Percentiles rank a stretch among this genome's conserved stretches.
These are phyloP conservation scores for Phytopythium cucurbitacearum DNA, from an alignment of 352 stramenopile genomes.

Conservation along the genomic window DNA sequence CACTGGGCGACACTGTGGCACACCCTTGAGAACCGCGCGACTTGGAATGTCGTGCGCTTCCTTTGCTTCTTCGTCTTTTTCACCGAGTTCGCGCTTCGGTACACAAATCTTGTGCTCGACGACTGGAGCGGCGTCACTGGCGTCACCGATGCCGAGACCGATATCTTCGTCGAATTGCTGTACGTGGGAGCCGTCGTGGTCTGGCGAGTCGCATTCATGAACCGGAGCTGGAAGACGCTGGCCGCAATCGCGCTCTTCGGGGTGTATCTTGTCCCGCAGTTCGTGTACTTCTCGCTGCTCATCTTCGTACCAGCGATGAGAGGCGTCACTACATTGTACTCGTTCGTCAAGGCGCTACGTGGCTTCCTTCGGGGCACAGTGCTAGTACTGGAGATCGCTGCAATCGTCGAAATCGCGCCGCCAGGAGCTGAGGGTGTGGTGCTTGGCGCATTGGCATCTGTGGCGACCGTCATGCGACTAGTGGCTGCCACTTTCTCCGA, in stretches of 20 bases:
- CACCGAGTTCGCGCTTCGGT: conserved; percentile 40
- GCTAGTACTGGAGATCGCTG: conserved; percentile 32
- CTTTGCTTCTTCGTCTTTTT: conserved; percentile 45
- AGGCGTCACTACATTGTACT: conserved; percentile 22
- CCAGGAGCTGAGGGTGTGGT: conserved; percentile 34
- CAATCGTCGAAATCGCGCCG: conserved; percentile 38
- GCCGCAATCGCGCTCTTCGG: conserved; percentile 26
- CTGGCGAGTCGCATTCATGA: conserved; percentile 24
- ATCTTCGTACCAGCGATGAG: conserved; percentile 16
- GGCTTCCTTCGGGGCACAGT: conserved; percentile 29
- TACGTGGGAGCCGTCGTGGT: conserved; percentile 21
- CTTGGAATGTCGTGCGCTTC: conserved; percentile 29
- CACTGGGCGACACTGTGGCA: conserved; percentile 32
- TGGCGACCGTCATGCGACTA: conserved; percentile 32
- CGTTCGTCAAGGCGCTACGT: conserved; percentile 26
- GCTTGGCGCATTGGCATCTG: conserved; percentile 36
- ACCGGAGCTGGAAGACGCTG: conserved; percentile 34
- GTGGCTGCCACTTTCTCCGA: conserved; percentile 14
- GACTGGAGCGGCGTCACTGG: conserved; percentile 34
- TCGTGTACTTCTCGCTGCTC: conserved; percentile 23
- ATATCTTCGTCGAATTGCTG: conserved; percentile 26
- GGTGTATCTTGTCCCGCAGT: conserved; percentile 18
- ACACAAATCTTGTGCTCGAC: conserved; percentile 28
- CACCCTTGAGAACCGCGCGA: conserved; percentile 28
- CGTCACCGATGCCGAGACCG: conserved; percentile 19